These are phyloP conservation scores for Flagelloscypha sp. DNA, from an alignment of 768 basidiomycete genomes.

Conservation along the genomic window DNA sequence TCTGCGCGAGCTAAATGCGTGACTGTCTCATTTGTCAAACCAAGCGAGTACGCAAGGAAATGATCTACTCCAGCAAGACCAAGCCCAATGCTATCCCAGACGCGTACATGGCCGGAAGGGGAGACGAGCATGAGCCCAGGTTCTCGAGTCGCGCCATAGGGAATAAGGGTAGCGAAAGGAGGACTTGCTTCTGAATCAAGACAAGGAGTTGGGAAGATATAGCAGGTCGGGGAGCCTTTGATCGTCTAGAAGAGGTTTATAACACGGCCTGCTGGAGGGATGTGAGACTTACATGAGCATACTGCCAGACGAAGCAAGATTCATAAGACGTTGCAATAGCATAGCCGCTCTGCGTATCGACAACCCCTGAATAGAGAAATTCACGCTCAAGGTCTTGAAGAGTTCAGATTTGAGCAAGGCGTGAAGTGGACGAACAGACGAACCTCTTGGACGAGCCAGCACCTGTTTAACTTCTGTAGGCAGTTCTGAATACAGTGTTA, in stretches of 20 bases:
- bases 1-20: constrained; percentile 62
- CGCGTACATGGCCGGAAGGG: constrained; percentile 60
- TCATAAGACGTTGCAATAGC: constrained; percentile 62
- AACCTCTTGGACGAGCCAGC: constrained; percentile 56
- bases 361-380: constrained; percentile 58
- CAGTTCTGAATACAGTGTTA: constrained; percentile 58
- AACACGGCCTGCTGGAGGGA: not conserved
- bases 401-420: constrained; percentile 2
- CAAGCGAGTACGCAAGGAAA: constrained; percentile 41
- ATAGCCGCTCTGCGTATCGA: constrained; percentile 67
- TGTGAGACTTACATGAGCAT: constrained; percentile 45
- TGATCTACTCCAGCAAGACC: constrained; percentile 76
- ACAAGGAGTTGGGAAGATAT: constrained; percentile 69
- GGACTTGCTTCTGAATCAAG: constrained; percentile 31
- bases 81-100: constrained; percentile 84
- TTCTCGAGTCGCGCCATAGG: constrained; percentile 61
- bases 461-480: constrained; percentile 71
- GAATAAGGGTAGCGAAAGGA: constrained; percentile 57
- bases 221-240: constrained; percentile 71
- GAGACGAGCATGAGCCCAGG: constrained; percentile 82
- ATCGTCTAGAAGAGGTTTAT: constrained; percentile 33
- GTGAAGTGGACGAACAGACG: not conserved
- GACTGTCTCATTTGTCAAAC: constrained; percentile 50
- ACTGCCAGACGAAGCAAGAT: constrained; percentile 81
- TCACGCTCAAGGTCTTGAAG: constrained; percentile 58